Evolutionary conservation across 139 green algal species (phyloP).

Genomic region (Tetradesmus lagerheimii): DNA sequence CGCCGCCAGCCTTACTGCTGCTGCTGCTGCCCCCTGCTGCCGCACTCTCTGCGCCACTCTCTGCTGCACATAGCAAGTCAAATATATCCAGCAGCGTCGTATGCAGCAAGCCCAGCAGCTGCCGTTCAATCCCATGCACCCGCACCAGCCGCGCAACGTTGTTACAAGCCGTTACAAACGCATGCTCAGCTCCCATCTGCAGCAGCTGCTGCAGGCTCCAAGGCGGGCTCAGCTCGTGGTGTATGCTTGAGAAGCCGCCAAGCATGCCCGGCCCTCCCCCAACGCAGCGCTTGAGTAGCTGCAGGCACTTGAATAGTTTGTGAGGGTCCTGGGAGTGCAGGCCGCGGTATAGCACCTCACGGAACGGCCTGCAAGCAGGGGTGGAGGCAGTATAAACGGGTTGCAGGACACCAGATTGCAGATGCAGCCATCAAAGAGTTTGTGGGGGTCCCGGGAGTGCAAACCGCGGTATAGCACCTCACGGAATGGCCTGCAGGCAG

Average conservation of each 20-base stretch:
- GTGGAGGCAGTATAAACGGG: too few relatives aligned
- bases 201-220: constrained; percentile 15
- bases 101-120: constrained; percentile 26
- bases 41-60: not conserved
- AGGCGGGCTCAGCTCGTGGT: not conserved
- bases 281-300: constrained; percentile 28
- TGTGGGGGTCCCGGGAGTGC: not conserved
- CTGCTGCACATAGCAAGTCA: not conserved
- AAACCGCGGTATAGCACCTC: too few relatives aligned
- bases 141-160: constrained; percentile 6
- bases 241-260: not conserved
- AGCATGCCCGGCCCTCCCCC: constrained; percentile 8
- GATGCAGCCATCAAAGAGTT: too few relatives aligned
- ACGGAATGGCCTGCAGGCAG: too few relatives aligned
- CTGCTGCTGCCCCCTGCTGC: not conserved
- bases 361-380: not conserved
- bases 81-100: constrained; percentile 30
- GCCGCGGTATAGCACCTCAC: not conserved
- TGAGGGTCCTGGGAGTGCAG: not conserved
- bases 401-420: too few relatives aligned
- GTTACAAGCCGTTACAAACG: constrained; percentile 22
- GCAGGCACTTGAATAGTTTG: constrained; percentile 20
- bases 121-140: not conserved
- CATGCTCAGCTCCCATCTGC: not conserved
- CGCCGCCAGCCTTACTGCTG: not conserved